These are phyloP conservation scores for Tolypocladium tundrense DNA, from an alignment of 2,329 filamentous ascomycete genomes.

Conservation along the genomic window DNA sequence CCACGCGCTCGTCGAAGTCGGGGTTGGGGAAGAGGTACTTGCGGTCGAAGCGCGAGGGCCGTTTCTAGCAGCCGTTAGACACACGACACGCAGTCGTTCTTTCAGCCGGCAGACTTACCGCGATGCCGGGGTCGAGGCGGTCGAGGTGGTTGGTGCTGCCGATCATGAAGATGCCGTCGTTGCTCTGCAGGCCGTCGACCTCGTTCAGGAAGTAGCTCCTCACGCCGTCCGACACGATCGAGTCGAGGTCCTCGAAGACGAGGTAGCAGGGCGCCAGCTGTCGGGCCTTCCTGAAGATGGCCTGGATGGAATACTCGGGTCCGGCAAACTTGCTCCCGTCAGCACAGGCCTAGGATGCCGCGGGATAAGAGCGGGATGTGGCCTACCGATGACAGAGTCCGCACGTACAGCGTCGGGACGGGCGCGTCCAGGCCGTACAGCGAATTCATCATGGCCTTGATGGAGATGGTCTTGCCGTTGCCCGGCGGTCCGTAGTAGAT, in stretches of 20 bases:
- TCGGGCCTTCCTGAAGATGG: constrained; percentile 49
- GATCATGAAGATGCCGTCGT: constrained; percentile 62
- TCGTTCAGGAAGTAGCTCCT: constrained; percentile 64
- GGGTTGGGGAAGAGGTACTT: constrained; percentile 57
- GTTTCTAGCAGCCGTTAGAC: constrained; percentile 31
- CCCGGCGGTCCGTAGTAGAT: constrained; percentile 56
- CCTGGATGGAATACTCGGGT: constrained; percentile 42
- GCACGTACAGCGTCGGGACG: constrained; percentile 53
- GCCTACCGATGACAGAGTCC: constrained; percentile 32
- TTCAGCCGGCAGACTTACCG: constrained; percentile 21
- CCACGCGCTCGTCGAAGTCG: constrained; percentile 38
- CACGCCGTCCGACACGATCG: constrained; percentile 48
- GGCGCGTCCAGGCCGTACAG: constrained; percentile 42
- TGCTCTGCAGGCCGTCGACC: constrained; percentile 58
- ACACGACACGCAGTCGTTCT: background rate
- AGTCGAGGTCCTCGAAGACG: constrained; percentile 64
- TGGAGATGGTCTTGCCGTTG: constrained; percentile 61
- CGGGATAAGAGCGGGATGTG: too few relatives aligned
- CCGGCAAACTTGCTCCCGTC: constrained; percentile 31
- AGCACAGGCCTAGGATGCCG: background rate
- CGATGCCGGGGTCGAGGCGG: constrained; percentile 54
- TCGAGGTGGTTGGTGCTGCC: constrained; percentile 58
- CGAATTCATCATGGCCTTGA: constrained; percentile 60
- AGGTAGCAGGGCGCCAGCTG: constrained; percentile 57
- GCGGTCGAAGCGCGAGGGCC: constrained; percentile 55